Base-by-base conservation (phyloP, 768 basidiomycete genomes). In the Boletus speciosus region DNA sequence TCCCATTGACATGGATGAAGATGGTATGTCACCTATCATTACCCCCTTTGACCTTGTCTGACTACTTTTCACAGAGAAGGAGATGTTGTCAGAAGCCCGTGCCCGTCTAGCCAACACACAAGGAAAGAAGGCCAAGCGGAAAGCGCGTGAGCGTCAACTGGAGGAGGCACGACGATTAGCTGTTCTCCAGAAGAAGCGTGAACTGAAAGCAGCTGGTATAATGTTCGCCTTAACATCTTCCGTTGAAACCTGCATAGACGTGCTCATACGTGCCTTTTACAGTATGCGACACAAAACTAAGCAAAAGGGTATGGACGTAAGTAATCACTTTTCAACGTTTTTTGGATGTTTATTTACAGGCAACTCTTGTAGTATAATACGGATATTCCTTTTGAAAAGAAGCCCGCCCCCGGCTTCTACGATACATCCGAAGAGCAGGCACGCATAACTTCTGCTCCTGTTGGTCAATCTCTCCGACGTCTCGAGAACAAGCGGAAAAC, bases 1-100 rank as follows among this genome's bases (percentile, higher is more conserved):
- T 75, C 97, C 97, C 6, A 98, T 98, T 62, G 97, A 99, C 74
- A 99, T 99, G 97, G 97, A 99, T 68, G 97, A 99, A 74, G 97
- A 98, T 67, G 95, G 92, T 88, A 59, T 54, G 81, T 74, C 35
- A 1, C 15, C 11, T n/a, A 9, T 23, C 23, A 6, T 23, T 16
- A 3, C 37, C 43, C n/a, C 4, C 12, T 23, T 19, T 36, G 14
- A 25, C 27, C 12, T 5, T 52, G 29, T 43, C 29, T 63, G 38
- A 58, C 45, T 23, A 7, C 54, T 56, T 36, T 19, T 44, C 59
- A 27, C 62, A 93, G 94, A 98, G 73, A 98, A 98, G 85, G 97
- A 98, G 71, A 98, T 99, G 97, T 75, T 99, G 64, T 98, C 97
- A 1, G 97, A 99, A 71, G 97, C 97, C 29, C 87, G 97, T 61